Percentiles rank a stretch among this genome's conserved stretches.
phyloP scores from a whole-genome alignment of 805 yeast genomes.

The Metschnikowia amazonensis region DNA sequence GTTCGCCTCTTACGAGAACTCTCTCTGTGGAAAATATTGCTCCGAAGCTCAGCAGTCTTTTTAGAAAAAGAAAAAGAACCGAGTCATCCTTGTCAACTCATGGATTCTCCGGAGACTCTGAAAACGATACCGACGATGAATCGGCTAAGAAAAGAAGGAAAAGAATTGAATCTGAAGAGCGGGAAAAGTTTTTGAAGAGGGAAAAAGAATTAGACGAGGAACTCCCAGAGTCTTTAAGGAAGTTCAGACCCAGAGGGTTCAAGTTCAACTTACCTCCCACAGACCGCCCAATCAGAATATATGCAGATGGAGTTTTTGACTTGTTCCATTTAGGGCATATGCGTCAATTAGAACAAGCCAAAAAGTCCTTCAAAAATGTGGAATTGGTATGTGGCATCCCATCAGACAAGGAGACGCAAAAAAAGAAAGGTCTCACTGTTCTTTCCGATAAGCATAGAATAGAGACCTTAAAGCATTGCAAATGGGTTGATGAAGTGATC shows the following conservation, averaged over 20 bases:
- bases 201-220: slow-evolving; percentile 62
- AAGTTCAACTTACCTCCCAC: slow-evolving; percentile 76
- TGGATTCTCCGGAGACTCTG: slow-evolving; percentile 12
- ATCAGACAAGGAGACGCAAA: slow-evolving; percentile 85
- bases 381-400: slow-evolving; percentile 89
- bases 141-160: slow-evolving; percentile 19
- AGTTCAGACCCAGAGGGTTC: slow-evolving; percentile 77
- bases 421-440: slow-evolving; percentile 89
- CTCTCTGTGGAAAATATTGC: slow-evolving; percentile 41
- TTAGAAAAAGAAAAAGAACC: slow-evolving; percentile 20
- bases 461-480: slow-evolving; percentile 89
- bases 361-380: slow-evolving; percentile 83
- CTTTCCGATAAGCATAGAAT: slow-evolving; percentile 81
- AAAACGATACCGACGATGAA: slow-evolving; percentile 10
- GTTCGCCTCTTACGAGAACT: slow-evolving; percentile 27
- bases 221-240: slow-evolving; percentile 66
- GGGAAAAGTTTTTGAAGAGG: slow-evolving; percentile 35
- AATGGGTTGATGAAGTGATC: slow-evolving; percentile 96
- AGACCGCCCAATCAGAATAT: slow-evolving; percentile 85
- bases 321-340: slow-evolving; percentile 95
- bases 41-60: slow-evolving; percentile 31
- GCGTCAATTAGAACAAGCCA: slow-evolving; percentile 96
- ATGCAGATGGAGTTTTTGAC: slow-evolving; percentile 98
- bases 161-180: slow-evolving; percentile 24
- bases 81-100: slow-evolving; percentile 11